Base-by-base conservation (phyloP, 116 monocot genomes). In the Iris pallida region DNA sequence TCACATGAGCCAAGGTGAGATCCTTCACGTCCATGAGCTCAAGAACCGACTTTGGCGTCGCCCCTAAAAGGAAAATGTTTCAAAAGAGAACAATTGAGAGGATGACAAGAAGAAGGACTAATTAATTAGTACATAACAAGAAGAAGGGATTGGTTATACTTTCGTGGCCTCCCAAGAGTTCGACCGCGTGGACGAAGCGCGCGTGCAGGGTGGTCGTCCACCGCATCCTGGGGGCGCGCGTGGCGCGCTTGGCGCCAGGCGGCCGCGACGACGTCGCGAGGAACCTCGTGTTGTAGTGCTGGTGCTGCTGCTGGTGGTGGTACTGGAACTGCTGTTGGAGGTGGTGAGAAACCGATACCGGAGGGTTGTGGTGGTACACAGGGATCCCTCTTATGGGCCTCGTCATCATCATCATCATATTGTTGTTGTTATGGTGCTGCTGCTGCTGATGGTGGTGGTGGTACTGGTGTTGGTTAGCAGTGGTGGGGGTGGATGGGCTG, bases 11-110 rank as follows among this genome's bases (percentile, higher is more conserved):
- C 43, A 94, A 73, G 8, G 94, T 90, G 53, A 94, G 88, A 81
- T 94, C 94, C 68, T 94, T 94, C 46, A 90, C 94, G 83, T 94
- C 90, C 94, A 94, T 94, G 18, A 94, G 94, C 78, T 94, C 94
- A 9, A 94, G 76, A 60, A 94, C 94, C 19, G 94, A 87, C 69
- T 94, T 94, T 16, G 94, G 94, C 17, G 94, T 94, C 15, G 94
- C 94, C 69, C 94, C 94, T 89, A 68, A 43, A 7, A 62, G 15
- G 0, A 3, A 1, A 51, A 48, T 42, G 4, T 4, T 42, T 11
- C 18, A 61, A 12, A 40, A 0, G 7, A 61, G 7, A 3, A 3
- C 7, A 43, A 13, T 45, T 46, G 7, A 47, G 7, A 44, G 16
- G n/a, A 44, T n/a, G 4, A 45, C 2, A 13, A 4, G 6, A 63